Percentiles rank a stretch among this genome's conserved stretches.
phyloP scores from a whole-genome alignment of 768 basidiomycete genomes.

The Kwoniella newhampshirensis region DNA sequence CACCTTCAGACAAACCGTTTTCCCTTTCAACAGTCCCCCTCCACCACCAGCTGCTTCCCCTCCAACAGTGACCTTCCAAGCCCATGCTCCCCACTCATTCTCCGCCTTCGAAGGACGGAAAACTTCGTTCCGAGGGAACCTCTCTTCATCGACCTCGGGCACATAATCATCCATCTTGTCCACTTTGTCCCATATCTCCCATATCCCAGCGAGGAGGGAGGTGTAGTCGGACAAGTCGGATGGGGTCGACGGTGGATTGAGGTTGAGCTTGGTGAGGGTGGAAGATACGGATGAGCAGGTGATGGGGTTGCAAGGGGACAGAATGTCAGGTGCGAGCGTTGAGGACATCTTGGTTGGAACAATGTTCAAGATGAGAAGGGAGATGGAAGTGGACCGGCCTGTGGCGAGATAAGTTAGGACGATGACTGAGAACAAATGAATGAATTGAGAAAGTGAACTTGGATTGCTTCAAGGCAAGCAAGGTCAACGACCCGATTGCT shows the following conservation, averaged over 20 bases:
- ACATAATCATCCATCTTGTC: slow-evolving; percentile 33
- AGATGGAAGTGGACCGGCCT: too few relatives aligned
- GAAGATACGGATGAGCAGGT: slow-evolving; percentile 15
- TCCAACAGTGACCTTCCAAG: slow-evolving; percentile 30
- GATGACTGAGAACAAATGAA: too few relatives aligned
- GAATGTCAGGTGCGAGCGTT: background rate
- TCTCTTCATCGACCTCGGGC: slow-evolving; percentile 27
- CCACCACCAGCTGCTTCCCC: slow-evolving; percentile 7
- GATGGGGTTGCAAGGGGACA: slow-evolving; percentile 34
- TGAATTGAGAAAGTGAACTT: too few relatives aligned
- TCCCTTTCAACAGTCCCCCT: slow-evolving; percentile 51
- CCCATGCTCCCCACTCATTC: slow-evolving; percentile 42
- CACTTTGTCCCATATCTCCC: slow-evolving; percentile 36
- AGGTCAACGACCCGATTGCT: too few relatives aligned
- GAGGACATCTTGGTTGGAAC: too few relatives aligned
- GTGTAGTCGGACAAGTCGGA: slow-evolving; percentile 27
- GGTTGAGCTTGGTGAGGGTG: background rate
- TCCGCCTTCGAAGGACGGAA: slow-evolving; percentile 25
- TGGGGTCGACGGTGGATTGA: too few relatives aligned
- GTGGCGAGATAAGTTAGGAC: too few relatives aligned
- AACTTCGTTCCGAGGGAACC: slow-evolving; percentile 25
- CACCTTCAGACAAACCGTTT: slow-evolving; percentile 55
- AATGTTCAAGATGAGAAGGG: too few relatives aligned
- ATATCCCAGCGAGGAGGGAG: slow-evolving; percentile 26
- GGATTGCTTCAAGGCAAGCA: too few relatives aligned